Evolutionary conservation across 2,329 filamentous ascomycete species (phyloP).

Genomic region (Aspergillus calidoustus): DNA sequence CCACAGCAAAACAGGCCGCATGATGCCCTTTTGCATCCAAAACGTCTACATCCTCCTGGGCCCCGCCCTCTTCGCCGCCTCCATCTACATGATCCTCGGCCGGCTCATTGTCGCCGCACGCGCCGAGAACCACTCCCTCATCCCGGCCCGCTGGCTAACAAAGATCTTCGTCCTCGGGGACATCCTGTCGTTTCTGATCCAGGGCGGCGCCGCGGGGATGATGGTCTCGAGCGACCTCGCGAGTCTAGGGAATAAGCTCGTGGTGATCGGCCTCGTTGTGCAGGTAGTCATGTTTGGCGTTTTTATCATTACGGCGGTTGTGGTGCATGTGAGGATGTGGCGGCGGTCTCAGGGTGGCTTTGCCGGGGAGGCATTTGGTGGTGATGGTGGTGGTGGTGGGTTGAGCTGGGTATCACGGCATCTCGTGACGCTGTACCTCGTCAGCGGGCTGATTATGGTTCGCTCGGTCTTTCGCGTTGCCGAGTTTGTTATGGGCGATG

Average conservation of each 20-base stretch:
- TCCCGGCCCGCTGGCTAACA: not conserved
- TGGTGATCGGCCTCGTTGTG: slow-evolving; percentile 60
- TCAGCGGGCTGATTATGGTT: slow-evolving; percentile 24
- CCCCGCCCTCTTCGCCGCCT: slow-evolving; percentile 47
- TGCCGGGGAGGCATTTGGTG: not conserved
- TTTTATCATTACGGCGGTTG: slow-evolving; percentile 55
- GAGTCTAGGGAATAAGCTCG: slow-evolving; percentile 39
- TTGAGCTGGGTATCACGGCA: slow-evolving; percentile 11
- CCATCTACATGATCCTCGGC: slow-evolving; percentile 32
- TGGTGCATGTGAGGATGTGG: slow-evolving; percentile 55
- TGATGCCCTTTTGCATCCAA: slow-evolving; percentile 39
- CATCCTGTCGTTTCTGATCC: slow-evolving; percentile 37
- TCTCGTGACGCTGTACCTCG: slow-evolving; percentile 11
- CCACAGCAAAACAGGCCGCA: slow-evolving; percentile 10
- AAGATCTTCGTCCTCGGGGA: slow-evolving; percentile 39
- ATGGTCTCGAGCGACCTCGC: slow-evolving; percentile 8
- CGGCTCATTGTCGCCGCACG: not conserved
- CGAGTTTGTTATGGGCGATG: slow-evolving; percentile 9
- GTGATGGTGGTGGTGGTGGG: not conserved
- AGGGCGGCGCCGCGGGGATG: slow-evolving; percentile 30
- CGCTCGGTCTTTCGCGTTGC: slow-evolving; percentile 25
- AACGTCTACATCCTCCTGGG: slow-evolving; percentile 43
- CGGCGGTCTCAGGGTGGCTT: too few relatives aligned
- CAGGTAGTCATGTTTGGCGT: slow-evolving; percentile 63
- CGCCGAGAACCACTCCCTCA: not conserved